These are phyloP conservation scores for Chalara sp. DNA, from an alignment of 2,329 filamentous ascomycete species.

Conservation along the genomic window DNA sequence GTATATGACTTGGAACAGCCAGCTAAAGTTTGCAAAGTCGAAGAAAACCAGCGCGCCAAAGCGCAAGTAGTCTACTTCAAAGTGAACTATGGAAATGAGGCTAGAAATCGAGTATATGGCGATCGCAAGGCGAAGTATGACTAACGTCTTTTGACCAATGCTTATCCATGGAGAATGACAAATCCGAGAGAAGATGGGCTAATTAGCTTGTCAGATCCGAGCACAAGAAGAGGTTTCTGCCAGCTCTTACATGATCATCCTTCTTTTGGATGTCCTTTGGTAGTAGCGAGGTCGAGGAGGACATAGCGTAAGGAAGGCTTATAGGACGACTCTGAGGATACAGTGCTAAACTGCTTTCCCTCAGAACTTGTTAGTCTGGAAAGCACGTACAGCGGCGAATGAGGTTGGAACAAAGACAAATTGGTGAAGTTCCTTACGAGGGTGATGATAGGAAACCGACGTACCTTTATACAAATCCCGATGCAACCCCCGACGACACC, in stretches of 20 bases:
- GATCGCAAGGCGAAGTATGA: slow-evolving; percentile 18
- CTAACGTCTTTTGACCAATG: slow-evolving; percentile 23
- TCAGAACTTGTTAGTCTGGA: too few relatives aligned
- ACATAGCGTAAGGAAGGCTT: slow-evolving; percentile 18
- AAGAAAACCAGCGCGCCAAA: slow-evolving; percentile 20
- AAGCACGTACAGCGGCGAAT: too few relatives aligned
- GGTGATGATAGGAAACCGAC: too few relatives aligned
- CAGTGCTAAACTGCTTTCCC: too few relatives aligned
- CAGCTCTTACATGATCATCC: slow-evolving; percentile 20
- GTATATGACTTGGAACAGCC: slow-evolving; percentile 23
- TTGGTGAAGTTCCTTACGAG: too few relatives aligned
- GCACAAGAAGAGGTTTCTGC: too few relatives aligned
- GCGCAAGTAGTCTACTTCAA: slow-evolving; percentile 15
- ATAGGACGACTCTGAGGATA: neutral
- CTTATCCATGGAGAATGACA: slow-evolving; percentile 28
- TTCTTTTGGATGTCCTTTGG: slow-evolving; percentile 18
- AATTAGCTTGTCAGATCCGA: slow-evolving; percentile 3
- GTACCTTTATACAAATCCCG: too few relatives aligned
- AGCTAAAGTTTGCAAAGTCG: slow-evolving; percentile 24
- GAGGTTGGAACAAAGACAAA: too few relatives aligned
- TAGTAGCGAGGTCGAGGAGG: slow-evolving; percentile 27
- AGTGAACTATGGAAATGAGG: slow-evolving; percentile 19
- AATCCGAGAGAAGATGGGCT: slow-evolving; percentile 28
- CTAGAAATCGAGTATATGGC: slow-evolving; percentile 18
- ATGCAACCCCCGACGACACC: too few relatives aligned